Percentiles rank a stretch among this genome's conserved stretches.
These are phyloP conservation scores for Cyberlindnera misumaiensis DNA, from an alignment of 805 yeast genomes.

Conservation along the genomic window DNA sequence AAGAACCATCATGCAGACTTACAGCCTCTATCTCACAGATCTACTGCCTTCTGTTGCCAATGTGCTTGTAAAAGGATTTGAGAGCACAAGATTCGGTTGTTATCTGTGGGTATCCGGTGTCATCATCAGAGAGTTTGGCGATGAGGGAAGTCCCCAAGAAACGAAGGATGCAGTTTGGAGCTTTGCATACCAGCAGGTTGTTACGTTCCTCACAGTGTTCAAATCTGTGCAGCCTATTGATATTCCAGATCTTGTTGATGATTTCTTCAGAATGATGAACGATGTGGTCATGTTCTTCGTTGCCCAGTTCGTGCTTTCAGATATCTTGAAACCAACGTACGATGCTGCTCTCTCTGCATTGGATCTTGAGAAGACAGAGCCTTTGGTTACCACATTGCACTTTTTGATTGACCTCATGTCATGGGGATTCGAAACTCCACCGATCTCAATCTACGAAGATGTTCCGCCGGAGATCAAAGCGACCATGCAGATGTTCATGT, in stretches of 20 bases:
- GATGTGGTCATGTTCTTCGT: conserved; percentile 77
- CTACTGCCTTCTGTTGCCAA: conserved; percentile 60
- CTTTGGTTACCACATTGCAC: conserved; percentile 63
- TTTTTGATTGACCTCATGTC: conserved; percentile 74
- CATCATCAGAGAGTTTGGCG: conserved; percentile 66
- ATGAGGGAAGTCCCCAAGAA: conserved; percentile 40
- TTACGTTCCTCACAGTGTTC: conserved; percentile 46
- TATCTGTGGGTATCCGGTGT: conserved; percentile 88
- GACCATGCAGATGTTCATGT: conserved; percentile 40
- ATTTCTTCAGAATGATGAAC: conserved; percentile 73
- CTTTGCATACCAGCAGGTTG: conserved; percentile 63
- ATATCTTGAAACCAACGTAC: conserved; percentile 44
- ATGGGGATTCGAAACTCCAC: conserved; percentile 81
- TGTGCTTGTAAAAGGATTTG: conserved; percentile 63
- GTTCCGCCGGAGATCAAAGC: conserved; percentile 50
- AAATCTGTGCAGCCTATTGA: conserved; percentile 19
- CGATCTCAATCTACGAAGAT: conserved; percentile 57
- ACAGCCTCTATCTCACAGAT: conserved; percentile 48
- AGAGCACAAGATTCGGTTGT: conserved; percentile 66
- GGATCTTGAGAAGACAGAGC: conserved; percentile 59
- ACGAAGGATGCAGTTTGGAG: conserved; percentile 60
- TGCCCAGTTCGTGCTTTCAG: conserved; percentile 37
- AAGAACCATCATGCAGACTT: conserved; percentile 57
- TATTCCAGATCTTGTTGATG: conserved; percentile 65
- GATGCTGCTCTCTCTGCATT: conserved; percentile 53